Base-by-base conservation (phyloP, 2,329 filamentous ascomycete species). In the Sordariomycetes sp. region DNA sequence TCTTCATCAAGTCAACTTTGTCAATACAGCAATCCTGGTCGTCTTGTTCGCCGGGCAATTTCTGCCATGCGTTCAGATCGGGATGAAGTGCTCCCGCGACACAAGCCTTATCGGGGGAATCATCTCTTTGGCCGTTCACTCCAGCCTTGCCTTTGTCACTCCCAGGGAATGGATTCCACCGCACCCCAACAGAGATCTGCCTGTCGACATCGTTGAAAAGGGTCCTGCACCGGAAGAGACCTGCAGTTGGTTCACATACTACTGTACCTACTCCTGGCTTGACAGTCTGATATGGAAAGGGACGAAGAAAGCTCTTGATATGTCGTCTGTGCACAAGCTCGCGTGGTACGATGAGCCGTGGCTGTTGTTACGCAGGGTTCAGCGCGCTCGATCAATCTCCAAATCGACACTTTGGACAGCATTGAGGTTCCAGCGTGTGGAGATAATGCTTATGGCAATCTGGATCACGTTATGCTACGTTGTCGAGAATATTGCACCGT, bases 341-440 rank as follows among this genome's bases (percentile, higher is more conserved):
- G 66, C 70, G 3, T 72, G 68, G 66, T 73, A 73, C 41, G 70
- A 74, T 33, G 68, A 73, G 39, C 70, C 70, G 8, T 47, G 64
- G 16, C 50, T 69, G 33, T 59, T 72, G 12, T 53, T 71, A 3
- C 51, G 53, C 16, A 58, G 54, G 37, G 52, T 72, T 9, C 58
- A 63, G 18, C 44, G 54, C 14, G 66, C 68, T 10, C 60, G 70
- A 3, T 45, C 46, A 19, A 59, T 59, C 36, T 58, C 58, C 19
- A 58, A 54, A 39, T 60, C 51, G 12, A 73, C 68, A 4, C 36
- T 66, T 11, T 57, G 58, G 53, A 72, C 70, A 0, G 46, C 64
- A 3, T 21, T 68, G 20, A 55, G 57, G 24, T 69, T 64, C 33
- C 51, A 70, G 38, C 53, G 52, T 15, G 43, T 30, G 3, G 65